Percentiles rank a stretch among this genome's conserved stretches.
phyloP scores from a whole-genome alignment of 139 green algal genomes.

The Trebouxia sp. region DNA sequence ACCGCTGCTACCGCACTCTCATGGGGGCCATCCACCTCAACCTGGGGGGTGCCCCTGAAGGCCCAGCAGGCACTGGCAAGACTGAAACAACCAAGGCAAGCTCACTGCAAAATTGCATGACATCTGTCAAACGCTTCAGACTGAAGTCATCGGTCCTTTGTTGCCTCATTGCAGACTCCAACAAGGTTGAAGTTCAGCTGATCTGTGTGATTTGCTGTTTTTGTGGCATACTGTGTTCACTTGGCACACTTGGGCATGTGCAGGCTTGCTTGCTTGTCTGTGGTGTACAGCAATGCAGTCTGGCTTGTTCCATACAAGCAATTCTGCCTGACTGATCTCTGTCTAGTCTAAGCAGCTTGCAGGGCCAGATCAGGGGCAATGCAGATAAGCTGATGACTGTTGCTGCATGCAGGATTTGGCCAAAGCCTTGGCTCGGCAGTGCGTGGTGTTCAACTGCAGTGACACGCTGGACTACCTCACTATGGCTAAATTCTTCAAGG shows the following conservation, averaged over 20 bases:
- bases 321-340: too few relatives aligned
- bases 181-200: background rate
- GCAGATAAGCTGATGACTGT: background rate
- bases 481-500: constrained; percentile 89
- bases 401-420: constrained; percentile 59
- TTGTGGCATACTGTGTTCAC: too few relatives aligned
- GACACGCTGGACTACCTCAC: constrained; percentile 64
- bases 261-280: too few relatives aligned
- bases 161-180: background rate
- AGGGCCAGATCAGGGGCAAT: too few relatives aligned
- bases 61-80: constrained; percentile 71
- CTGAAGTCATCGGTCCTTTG: too few relatives aligned
- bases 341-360: too few relatives aligned
- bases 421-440: constrained; percentile 79
- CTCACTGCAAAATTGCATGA: too few relatives aligned
- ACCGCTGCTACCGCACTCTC: constrained; percentile 81
- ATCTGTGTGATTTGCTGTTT: background rate
- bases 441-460: constrained; percentile 86
- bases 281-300: too few relatives aligned
- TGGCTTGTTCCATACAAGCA: too few relatives aligned
- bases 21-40: constrained; percentile 77
- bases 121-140: too few relatives aligned
- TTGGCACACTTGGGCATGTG: too few relatives aligned
- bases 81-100: constrained; percentile 79
- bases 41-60: constrained; percentile 75